Evolutionary conservation across 1,284 basidiomycete species (phyloP).

Genomic region (Agroathelia rolfsii): DNA sequence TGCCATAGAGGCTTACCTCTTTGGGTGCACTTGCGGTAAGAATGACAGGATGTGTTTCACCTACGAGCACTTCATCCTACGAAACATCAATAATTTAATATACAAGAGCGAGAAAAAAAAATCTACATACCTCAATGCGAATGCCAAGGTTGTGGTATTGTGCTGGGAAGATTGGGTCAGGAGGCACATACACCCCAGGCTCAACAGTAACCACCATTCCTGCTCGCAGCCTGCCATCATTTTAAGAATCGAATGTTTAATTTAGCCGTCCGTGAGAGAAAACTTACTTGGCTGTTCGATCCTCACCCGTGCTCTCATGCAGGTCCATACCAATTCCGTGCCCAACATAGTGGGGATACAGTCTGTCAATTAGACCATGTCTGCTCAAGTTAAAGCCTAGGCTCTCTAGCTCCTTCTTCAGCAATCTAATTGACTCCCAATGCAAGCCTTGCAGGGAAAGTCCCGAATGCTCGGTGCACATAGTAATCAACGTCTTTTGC

Average conservation of each 20-base stretch:
- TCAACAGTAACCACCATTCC: conserved; percentile 89
- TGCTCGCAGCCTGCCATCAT: conserved; percentile 38
- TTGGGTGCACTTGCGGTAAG: conserved; percentile 79
- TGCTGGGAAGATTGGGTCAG: conserved; percentile 65
- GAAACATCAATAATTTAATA: conserved; percentile 8
- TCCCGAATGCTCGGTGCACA: conserved; percentile 48
- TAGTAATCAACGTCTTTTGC: conserved; percentile 58
- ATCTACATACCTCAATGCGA: conserved; percentile 65
- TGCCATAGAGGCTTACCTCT: conserved; percentile 43
- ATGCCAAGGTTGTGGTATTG: conserved; percentile 85
- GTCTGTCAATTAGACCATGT: conserved; percentile 61
- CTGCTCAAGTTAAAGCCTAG: conserved; percentile 68
- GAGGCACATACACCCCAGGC: conserved; percentile 81
- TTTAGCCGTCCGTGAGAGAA: conserved; percentile 8
- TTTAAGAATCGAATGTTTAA: conserved; percentile 10
- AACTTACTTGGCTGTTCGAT: conserved; percentile 31
- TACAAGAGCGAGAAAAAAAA: conserved; percentile 5
- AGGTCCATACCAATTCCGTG: conserved; percentile 87
- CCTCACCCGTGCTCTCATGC: conserved; percentile 59
- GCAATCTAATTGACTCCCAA: conserved; percentile 57
- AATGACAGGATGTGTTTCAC: conserved; percentile 55
- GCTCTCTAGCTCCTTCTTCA: conserved; percentile 68
- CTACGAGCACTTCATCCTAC: conserved; percentile 80
- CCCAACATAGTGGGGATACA: conserved; percentile 84
- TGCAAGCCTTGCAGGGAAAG: conserved; percentile 75